Base-by-base conservation (phyloP, 2,329 filamentous ascomycete species). In the Xylariomycetidae sp. region DNA sequence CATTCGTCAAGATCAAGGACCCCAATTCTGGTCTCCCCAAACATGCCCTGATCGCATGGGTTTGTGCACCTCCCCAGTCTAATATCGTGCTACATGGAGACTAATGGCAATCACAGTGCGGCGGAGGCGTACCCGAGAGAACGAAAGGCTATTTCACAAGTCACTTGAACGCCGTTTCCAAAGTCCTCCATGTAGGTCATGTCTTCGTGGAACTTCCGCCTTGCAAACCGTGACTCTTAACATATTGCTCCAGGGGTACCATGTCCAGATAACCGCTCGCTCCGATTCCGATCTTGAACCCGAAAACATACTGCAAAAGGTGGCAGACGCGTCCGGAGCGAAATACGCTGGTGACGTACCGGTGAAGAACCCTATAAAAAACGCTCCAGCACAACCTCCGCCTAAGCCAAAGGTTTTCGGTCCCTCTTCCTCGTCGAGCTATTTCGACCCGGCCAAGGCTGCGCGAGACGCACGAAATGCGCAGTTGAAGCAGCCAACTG, bases 81-180 rank as follows among this genome's bases (percentile, higher is more conserved):
- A n/a, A n/a, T n/a, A n/a, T n/a, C n/a, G n/a, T 23, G n/a, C 20
- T n/a, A 23, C 8, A 23, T n/a, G n/a, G 8, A 8, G 20, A 23
- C 20, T 23, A 23, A 8, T 23, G 8, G 20, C n/a, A 23, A n/a
- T n/a, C 20, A 23, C 8, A 58, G 85, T 98, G 92, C 61, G 92
- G 92, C 47, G 90, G 94, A 56, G 92, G 92, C 50, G 92, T 98
- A 12, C 92, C 92, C n/a, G 92, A 98, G 66, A 76, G 90, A 53
- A 97, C 90, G 41, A 98, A 97, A 66, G 92, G 92, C 46, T 97
- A 97, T 66, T 98, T 98, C 59, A 95, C 88, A 47, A 96, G 88
- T 65, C 90, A 98, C 64, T 70, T 92, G 30, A 82, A 85, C 40
- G 83, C 88, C 30, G 88, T 97, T 23, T 82, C 88, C 42, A 96